Conservation (phyloP, 2,329 filamentous ascomycete genomes). For the Albophoma yamanashiensis region DNA sequence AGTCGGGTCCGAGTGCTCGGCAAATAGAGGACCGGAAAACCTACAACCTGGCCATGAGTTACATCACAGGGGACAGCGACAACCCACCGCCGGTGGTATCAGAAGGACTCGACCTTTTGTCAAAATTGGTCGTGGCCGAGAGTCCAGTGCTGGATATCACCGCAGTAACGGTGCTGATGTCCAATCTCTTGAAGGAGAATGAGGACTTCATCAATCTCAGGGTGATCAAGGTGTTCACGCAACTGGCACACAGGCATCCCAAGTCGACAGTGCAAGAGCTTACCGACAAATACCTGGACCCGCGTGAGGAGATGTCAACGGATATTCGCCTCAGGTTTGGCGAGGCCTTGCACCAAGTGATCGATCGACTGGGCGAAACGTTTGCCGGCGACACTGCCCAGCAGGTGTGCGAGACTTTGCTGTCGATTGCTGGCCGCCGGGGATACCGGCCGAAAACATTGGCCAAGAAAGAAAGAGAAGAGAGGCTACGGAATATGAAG, state of each 20-base stretch:
- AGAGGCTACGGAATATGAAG: slow-evolving; percentile 35
- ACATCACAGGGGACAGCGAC: slow-evolving; percentile 46
- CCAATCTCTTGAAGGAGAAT: slow-evolving; percentile 50
- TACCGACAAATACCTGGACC: slow-evolving; percentile 57
- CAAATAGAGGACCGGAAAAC: slow-evolving; percentile 50
- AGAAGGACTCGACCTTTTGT: slow-evolving; percentile 52
- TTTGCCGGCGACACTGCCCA: slow-evolving; percentile 43
- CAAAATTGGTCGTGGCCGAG: slow-evolving; percentile 40
- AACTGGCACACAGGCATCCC: slow-evolving; percentile 51
- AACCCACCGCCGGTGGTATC: slow-evolving; percentile 56
- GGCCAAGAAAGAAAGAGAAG: slow-evolving; percentile 40
- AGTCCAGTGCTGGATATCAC: slow-evolving; percentile 57
- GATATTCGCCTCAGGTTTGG: slow-evolving; percentile 59
- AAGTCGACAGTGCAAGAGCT: slow-evolving; percentile 51
- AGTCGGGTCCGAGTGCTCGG: slow-evolving; percentile 29
- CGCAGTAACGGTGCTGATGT: slow-evolving; percentile 51
- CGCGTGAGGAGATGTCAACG: slow-evolving; percentile 43
- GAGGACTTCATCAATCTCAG: slow-evolving; percentile 64
- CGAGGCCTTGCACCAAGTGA: slow-evolving; percentile 53
- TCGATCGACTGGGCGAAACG: slow-evolving; percentile 47
- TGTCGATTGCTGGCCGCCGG: slow-evolving; percentile 54
- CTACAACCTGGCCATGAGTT: slow-evolving; percentile 52
- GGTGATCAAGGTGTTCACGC: slow-evolving; percentile 54
- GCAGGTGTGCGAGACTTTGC: slow-evolving; percentile 44
- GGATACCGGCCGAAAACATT: slow-evolving; percentile 50